Conservation (phyloP, 345 rosid genomes). For the Kandelia obovata region DNA sequence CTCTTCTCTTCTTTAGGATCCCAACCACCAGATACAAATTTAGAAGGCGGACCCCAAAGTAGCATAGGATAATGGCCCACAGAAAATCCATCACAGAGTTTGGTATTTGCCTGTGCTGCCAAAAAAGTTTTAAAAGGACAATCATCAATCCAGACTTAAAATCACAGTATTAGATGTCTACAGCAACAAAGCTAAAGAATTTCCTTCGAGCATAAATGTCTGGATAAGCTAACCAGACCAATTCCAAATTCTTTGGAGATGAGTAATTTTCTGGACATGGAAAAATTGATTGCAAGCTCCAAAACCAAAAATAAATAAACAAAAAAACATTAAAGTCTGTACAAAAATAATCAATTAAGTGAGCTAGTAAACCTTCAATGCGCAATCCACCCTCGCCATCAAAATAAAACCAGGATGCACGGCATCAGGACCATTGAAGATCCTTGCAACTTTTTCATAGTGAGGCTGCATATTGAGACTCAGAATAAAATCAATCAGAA, state of each 20-base stretch:
- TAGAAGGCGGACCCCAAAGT: constrained; percentile 73
- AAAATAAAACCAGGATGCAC: constrained; percentile 75
- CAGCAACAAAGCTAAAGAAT: neutral
- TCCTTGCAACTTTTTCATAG: constrained; percentile 91
- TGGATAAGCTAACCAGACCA: neutral
- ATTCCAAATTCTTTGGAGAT: neutral
- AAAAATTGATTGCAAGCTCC: neutral
- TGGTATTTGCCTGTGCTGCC: constrained; percentile 88
- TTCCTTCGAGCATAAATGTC: neutral
- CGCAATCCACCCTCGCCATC: constrained; percentile 96
- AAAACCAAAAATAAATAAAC: neutral
- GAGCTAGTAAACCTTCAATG: constrained; percentile 57
- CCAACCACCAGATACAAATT: constrained; percentile 61
- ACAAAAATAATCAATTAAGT: constrained; percentile 2
- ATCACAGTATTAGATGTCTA: neutral
- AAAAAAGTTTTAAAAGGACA: constrained; percentile 36
- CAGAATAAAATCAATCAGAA: constrained; percentile 19
- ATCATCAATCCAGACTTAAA: constrained; percentile 21
- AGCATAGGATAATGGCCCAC: constrained; percentile 90
- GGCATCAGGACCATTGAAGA: constrained; percentile 84
- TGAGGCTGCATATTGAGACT: constrained; percentile 62
- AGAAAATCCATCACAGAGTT: constrained; percentile 86
- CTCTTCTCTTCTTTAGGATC: constrained; percentile 56
- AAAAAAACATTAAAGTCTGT: neutral
- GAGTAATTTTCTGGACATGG: neutral